A percentile compares a stretch with the other conserved stretches of the same genome.
Evolutionary conservation across 1,139 yeast genomes (phyloP).

Genomic region (Taphrina confusa): DNA sequence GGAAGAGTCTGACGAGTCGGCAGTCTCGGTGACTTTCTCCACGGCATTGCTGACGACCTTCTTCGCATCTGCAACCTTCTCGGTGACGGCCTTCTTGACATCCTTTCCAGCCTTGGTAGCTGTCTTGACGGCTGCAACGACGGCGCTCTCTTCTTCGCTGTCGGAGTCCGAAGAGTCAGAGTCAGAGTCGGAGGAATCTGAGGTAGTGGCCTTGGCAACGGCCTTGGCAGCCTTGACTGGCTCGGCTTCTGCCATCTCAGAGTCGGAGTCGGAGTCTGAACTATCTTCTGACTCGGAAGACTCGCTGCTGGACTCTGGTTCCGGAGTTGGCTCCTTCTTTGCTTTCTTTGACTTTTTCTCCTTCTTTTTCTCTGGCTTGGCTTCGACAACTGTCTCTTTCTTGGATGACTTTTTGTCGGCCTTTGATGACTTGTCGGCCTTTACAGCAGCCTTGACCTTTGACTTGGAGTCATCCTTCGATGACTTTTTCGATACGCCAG

Average conservation of each 20-base stretch:
- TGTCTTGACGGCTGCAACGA: conserved; percentile 44
- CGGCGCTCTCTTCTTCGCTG: conserved; percentile 45
- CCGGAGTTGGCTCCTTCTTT: conserved; percentile 21
- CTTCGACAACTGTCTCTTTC: conserved; percentile 34
- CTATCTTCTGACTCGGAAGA: conserved; percentile 24
- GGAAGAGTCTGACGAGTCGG: conserved; percentile 16
- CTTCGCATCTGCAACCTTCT: conserved; percentile 40
- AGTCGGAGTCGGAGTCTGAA: conserved; percentile 35
- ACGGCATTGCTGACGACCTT: conserved; percentile 38
- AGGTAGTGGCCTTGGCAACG: conserved; percentile 36
- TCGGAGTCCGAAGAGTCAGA: conserved; percentile 36
- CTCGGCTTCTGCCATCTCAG: conserved; percentile 40
- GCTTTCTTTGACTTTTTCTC: conserved; percentile 36
- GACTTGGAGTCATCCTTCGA: conserved; percentile 34
- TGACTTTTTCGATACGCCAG: conserved; percentile 38
- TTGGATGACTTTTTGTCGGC: conserved; percentile 37
- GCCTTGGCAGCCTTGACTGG: conserved; percentile 40
- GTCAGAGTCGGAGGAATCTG: conserved; percentile 29
- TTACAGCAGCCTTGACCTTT: conserved; percentile 37
- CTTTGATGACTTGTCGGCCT: conserved; percentile 20
- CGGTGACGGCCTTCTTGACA: conserved; percentile 38
- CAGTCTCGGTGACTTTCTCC: conserved; percentile 39
- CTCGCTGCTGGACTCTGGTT: conserved; percentile 22
- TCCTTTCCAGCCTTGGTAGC: conserved; percentile 41
- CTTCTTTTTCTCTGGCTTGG: conserved; percentile 30